Base-by-base conservation (phyloP, 2,329 filamentous ascomycete genomes). In the Colletotrichum chlorophyti region DNA sequence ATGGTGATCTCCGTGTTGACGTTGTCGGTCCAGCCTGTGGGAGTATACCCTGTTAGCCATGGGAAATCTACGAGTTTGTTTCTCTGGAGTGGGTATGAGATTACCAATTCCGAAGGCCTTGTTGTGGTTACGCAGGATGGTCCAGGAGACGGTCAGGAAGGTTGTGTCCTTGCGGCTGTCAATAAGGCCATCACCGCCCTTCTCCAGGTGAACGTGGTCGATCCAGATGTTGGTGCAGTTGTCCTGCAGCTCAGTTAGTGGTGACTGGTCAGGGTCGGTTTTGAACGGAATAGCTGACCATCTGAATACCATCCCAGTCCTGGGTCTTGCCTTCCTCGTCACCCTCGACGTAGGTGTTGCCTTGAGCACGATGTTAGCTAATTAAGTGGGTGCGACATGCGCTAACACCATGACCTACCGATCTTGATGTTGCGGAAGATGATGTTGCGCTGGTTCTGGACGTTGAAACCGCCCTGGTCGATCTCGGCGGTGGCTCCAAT, bases 71-170 rank as follows among this genome's bases (percentile, higher is more conserved):
- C n/a, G n/a, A n/a, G n/a, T n/a, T n/a, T n/a, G n/a, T n/a, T n/a
- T n/a, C n/a, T n/a, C n/a, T n/a, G n/a, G n/a, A n/a, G n/a, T 11
- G 23, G 17, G n/a, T 23, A 1, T 1, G 14, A 21, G 11, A 58
- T 53, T 53, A 65, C 65, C 66, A 54, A 67, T 67, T 43, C 65
- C 65, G 43, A 67, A 67, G 4, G 64, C 64, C 47, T 67, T 68
- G 60, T 68, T 64, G 38, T 66, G 65, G 49, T 65, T 62, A 31
- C 64, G 63, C 15, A 68, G 52, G 9, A 67, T 64, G 14, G 60
- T 67, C 58, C 63, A 63, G 12, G 66, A 68, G 4, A 68, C 65
- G 12, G 66, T 68, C 3, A 64, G 46, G 26, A 65, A 66, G 1
- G 64, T 66, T 0, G 65, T 67, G n/a, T 68, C 66, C 46, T 66